Evolutionary conservation across 2,329 filamentous ascomycete genomes (phyloP).

Genomic region (Xylariaceae sp.): DNA sequence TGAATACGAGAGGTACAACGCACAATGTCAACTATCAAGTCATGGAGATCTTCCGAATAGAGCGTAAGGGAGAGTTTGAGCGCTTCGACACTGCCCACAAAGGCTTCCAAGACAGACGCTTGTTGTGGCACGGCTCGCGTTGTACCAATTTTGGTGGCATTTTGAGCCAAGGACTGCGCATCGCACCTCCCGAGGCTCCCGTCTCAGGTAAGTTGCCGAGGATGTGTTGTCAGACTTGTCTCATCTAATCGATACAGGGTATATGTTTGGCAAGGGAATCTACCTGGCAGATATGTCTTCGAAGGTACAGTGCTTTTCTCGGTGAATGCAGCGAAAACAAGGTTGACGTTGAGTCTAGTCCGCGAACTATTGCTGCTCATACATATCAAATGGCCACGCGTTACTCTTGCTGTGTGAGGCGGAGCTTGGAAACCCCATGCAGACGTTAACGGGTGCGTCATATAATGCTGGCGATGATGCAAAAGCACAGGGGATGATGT

Average conservation of each 20-base stretch:
- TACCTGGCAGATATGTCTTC: slow-evolving; percentile 82
- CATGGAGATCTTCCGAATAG: slow-evolving; percentile 76
- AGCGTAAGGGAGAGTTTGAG: slow-evolving; percentile 66
- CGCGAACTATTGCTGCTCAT: slow-evolving; percentile 67
- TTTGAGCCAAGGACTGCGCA: slow-evolving; percentile 81
- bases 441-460: slow-evolving; percentile 52
- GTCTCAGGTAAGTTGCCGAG: too few species aligned
- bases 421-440: slow-evolving; percentile 72
- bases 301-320: slow-evolving; percentile 40
- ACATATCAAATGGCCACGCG: slow-evolving; percentile 62
- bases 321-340: background rate
- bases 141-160: slow-evolving; percentile 85
- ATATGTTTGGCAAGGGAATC: slow-evolving; percentile 89
- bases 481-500: slow-evolving; percentile 53
- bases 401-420: slow-evolving; percentile 81
- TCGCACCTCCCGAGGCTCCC: slow-evolving; percentile 80
- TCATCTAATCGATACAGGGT: too few species aligned
- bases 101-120: slow-evolving; percentile 57
- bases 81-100: slow-evolving; percentile 59
- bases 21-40: slow-evolving; percentile 60
- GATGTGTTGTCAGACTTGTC: background rate
- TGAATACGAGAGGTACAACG: slow-evolving; percentile 61
- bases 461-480: slow-evolving; percentile 63
- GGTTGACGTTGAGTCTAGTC: slow-evolving; percentile 36
- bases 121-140: slow-evolving; percentile 85